These are phyloP conservation scores for Macroventuria anomochaeta DNA, from an alignment of 2,329 filamentous ascomycete species.

Conservation along the genomic window DNA sequence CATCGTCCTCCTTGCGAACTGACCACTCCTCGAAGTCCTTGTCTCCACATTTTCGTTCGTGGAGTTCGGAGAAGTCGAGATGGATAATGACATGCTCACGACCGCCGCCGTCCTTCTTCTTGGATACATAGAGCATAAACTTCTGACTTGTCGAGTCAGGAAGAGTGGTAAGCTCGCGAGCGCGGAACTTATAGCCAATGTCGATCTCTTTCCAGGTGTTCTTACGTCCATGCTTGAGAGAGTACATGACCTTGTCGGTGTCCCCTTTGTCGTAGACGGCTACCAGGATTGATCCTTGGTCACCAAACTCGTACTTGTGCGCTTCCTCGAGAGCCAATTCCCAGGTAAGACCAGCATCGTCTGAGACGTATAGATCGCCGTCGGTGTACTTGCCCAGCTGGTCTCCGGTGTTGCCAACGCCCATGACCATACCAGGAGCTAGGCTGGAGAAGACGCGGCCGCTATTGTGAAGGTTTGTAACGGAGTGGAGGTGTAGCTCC, in stretches of 20 bases:
- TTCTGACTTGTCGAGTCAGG: conserved; percentile 92
- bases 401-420: conserved; percentile 86
- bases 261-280: conserved; percentile 73
- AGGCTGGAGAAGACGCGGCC: conserved; percentile 92
- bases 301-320: conserved; percentile 96
- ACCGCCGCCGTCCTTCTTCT: conserved; percentile 53
- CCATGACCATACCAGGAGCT: conserved; percentile 92
- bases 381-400: conserved; percentile 73
- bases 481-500: conserved; percentile 85
- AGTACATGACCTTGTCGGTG: conserved; percentile 75
- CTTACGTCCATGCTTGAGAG: conserved; percentile 81
- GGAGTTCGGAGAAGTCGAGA: conserved; percentile 82
- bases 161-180: conserved; percentile 80
- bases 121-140: conserved; percentile 76
- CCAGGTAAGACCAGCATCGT: conserved; percentile 90
- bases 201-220: conserved; percentile 74
- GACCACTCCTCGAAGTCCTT: conserved; percentile 85
- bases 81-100: conserved; percentile 70
- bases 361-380: conserved; percentile 84
- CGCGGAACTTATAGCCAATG: conserved; percentile 73
- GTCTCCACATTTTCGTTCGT: conserved; percentile 78
- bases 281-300: conserved; percentile 86
- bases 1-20: conserved; percentile 80
- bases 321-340: conserved; percentile 74
- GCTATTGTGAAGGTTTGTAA: conserved; percentile 81